Evolutionary conservation across 805 yeast species (phyloP).

Genomic region (Metschnikowia drakensbergensis): DNA sequence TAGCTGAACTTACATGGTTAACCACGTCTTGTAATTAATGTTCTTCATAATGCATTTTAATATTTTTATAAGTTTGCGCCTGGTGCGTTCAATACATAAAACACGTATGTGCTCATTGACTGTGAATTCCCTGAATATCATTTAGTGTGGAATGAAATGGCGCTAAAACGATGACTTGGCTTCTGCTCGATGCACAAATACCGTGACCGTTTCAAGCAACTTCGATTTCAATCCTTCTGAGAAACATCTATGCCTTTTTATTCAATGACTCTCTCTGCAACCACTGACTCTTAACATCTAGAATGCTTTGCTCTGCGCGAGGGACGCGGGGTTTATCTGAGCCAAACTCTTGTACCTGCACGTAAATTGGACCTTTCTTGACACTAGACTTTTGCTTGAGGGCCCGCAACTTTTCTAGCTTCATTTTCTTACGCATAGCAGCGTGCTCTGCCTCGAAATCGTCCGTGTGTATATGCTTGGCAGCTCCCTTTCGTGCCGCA

Average conservation of each 20-base stretch:
- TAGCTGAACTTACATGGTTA: no score
- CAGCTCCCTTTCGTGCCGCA: slow-evolving; percentile 10
- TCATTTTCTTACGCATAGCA: slow-evolving; percentile 26
- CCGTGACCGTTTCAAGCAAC: background rate
- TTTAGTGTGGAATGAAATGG: no score
- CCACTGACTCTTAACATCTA: slow-evolving; percentile 36
- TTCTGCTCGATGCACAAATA: no score
- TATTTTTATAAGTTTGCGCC: background rate
- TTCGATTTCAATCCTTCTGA: background rate
- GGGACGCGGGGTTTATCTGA: slow-evolving; percentile 30
- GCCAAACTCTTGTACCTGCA: slow-evolving; percentile 28
- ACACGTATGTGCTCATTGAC: background rate
- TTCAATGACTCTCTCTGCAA: slow-evolving; percentile 37
- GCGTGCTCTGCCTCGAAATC: slow-evolving; percentile 33
- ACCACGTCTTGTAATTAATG: no score
- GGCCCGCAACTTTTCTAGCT: slow-evolving; percentile 31
- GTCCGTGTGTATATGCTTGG: slow-evolving; percentile 31
- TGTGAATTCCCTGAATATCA: background rate
- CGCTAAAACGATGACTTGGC: no score
- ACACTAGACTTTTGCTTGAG: slow-evolving; percentile 24
- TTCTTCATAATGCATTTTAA: background rate
- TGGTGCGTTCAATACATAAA: slow-evolving; percentile 1
- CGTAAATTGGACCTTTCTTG: slow-evolving; percentile 41
- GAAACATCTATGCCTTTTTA: slow-evolving; percentile 21
- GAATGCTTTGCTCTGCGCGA: slow-evolving; percentile 30